These are phyloP conservation scores for Lactifluus subvellereus DNA, from an alignment of 768 basidiomycete genomes.

Conservation along the genomic window DNA sequence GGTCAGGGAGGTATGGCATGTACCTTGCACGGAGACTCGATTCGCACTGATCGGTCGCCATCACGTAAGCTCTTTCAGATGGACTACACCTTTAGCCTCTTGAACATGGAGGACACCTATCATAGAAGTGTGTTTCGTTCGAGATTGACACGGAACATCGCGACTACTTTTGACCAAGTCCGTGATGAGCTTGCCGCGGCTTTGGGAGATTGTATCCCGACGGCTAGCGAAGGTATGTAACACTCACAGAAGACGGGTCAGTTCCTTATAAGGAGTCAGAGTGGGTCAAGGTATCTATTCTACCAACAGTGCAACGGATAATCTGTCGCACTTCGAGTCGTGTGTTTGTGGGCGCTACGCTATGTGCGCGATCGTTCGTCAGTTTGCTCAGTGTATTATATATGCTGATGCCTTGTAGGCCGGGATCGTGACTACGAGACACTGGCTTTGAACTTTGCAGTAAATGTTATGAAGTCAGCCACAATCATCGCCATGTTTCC, in stretches of 20 bases:
- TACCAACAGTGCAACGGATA: conserved; percentile 15
- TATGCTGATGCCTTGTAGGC: conserved; percentile 30
- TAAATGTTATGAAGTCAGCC: conserved; percentile 32
- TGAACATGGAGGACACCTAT: conserved; percentile 30
- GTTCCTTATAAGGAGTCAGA: conserved; percentile 25
- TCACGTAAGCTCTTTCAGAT: conserved; percentile 33
- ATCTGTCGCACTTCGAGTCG: conserved; percentile 4
- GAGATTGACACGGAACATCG: conserved; percentile 36
- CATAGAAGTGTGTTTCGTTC: conserved; percentile 31
- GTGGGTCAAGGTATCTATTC: conserved; percentile 32
- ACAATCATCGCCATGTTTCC: conserved; percentile 37
- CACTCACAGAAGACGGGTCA: neutral
- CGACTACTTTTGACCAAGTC: conserved; percentile 35
- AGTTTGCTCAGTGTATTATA: neutral
- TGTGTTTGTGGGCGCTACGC: conserved; percentile 40
- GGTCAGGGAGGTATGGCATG: conserved; percentile 35
- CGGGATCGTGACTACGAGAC: conserved; percentile 37
- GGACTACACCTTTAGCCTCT: conserved; percentile 36
- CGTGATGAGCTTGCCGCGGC: conserved; percentile 41
- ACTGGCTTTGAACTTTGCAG: conserved; percentile 35
- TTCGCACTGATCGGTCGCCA: neutral
- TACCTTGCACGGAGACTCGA: neutral
- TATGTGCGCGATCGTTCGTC: conserved; percentile 31
- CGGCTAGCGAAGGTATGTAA: conserved; percentile 16
- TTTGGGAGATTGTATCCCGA: conserved; percentile 37